Conservation (phyloP, 371 early-diverging fungal genomes). For the Mortierella sp. region DNA sequence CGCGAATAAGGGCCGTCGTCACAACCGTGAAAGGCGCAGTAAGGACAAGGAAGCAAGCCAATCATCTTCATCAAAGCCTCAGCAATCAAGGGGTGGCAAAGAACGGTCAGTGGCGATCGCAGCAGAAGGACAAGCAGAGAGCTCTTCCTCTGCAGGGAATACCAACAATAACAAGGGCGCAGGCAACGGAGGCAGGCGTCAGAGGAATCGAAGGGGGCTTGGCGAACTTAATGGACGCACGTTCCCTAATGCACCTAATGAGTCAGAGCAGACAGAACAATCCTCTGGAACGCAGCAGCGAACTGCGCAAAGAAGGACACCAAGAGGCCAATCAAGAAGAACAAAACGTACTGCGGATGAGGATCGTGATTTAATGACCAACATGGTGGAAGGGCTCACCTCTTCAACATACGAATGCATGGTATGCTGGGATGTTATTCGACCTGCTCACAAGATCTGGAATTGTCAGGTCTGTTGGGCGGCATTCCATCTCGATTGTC, state of each 20-base stretch:
- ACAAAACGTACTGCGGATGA: constrained; percentile 35
- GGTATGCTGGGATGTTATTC: constrained; percentile 91
- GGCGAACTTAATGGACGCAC: constrained; percentile 41
- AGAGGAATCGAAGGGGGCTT: constrained; percentile 19
- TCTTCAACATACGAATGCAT: constrained; percentile 90
- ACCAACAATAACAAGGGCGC: constrained; percentile 1
- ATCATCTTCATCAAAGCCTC: constrained; percentile 13
- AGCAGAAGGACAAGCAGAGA: constrained; percentile 14
- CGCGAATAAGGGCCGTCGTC: constrained; percentile 17
- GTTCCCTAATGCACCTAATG: constrained; percentile 7
- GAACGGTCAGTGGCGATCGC: not conserved
- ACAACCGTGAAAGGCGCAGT: constrained; percentile 14
- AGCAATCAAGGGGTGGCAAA: constrained; percentile 10
- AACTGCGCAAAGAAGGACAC: constrained; percentile 6
- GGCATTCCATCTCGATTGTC: constrained; percentile 86
- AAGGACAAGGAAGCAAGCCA: constrained; percentile 18
- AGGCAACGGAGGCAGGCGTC: constrained; percentile 27
- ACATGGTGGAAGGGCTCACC: constrained; percentile 69
- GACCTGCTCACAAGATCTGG: constrained; percentile 79
- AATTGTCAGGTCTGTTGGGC: constrained; percentile 90
- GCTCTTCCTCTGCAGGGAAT: constrained; percentile 11
- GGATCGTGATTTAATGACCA: constrained; percentile 67
- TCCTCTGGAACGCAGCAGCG: constrained; percentile 13
- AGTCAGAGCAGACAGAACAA: constrained; percentile 13
- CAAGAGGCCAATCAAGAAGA: constrained; percentile 13